Conservation (phyloP, 768 basidiomycete genomes). For the Podaxis sp. region DNA sequence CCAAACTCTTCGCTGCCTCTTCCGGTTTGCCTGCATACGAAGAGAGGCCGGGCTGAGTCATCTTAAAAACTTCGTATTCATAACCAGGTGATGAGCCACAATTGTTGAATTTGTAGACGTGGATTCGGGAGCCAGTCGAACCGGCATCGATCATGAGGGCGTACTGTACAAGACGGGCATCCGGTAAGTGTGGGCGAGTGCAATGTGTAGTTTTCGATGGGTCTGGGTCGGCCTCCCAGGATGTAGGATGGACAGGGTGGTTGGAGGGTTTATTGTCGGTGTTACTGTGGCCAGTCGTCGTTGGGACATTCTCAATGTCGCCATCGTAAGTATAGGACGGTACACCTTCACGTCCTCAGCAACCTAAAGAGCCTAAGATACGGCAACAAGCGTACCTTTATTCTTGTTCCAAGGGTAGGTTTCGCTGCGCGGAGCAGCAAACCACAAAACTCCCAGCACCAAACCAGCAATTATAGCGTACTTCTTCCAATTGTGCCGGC, state of each 20-base stretch:
- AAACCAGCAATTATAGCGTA: constrained; percentile 54
- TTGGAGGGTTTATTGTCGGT: constrained; percentile 12
- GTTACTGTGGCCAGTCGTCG: constrained; percentile 5
- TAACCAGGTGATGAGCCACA: constrained; percentile 70
- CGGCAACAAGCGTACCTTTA: constrained; percentile 19
- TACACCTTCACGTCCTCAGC: neutral
- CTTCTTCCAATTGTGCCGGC: constrained; percentile 58
- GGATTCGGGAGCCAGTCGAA: constrained; percentile 94
- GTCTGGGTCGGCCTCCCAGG: constrained; percentile 73
- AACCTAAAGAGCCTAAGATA: constrained; percentile 12
- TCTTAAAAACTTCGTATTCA: constrained; percentile 92
- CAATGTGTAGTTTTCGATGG: constrained; percentile 72
- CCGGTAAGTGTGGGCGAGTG: constrained; percentile 43
- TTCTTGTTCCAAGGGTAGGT: constrained; percentile 14
- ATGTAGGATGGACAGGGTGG: constrained; percentile 34
- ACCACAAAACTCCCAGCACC: constrained; percentile 58
- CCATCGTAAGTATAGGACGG: constrained; percentile 1
- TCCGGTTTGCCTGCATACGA: constrained; percentile 50
- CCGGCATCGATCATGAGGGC: constrained; percentile 98
- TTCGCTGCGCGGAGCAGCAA: constrained; percentile 52
- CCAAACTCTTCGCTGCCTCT: constrained; percentile 75
- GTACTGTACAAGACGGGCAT: constrained; percentile 73
- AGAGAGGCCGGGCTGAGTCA: constrained; percentile 78
- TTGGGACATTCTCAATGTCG: neutral
- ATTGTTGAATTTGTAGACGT: constrained; percentile 98